Conservation (phyloP, 176 grass and related monocot species). For the Lolium rigidum region DNA sequence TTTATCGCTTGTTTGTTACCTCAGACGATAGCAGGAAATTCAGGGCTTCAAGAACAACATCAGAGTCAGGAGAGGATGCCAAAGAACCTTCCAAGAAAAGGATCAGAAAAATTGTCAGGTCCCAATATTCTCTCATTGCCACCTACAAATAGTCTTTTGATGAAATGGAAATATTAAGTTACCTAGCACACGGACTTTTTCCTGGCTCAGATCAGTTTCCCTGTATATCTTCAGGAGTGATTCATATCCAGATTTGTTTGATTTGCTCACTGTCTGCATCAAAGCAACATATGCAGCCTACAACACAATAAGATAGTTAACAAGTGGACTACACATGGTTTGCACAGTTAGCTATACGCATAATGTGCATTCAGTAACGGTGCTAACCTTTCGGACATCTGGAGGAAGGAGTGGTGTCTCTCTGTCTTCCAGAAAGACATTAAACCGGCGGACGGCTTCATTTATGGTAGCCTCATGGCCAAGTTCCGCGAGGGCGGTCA, state of each 20-base stretch:
- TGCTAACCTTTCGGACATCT: slow-evolving; percentile 80
- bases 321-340: slow-evolving; percentile 7
- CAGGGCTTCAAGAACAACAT: slow-evolving; percentile 76
- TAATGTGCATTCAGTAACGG: slow-evolving; percentile 8
- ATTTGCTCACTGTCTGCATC: slow-evolving; percentile 78
- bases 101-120: slow-evolving; percentile 12
- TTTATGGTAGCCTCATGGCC: slow-evolving; percentile 71
- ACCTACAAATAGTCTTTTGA: background rate
- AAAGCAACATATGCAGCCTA: slow-evolving; percentile 88
- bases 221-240: slow-evolving; percentile 83
- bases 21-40: slow-evolving; percentile 72
- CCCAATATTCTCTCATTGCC: background rate
- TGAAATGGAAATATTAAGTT: slow-evolving; percentile 13
- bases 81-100: slow-evolving; percentile 64
- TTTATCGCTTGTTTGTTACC: slow-evolving; percentile 50
- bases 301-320: slow-evolving; percentile 43
- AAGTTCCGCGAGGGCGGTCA: slow-evolving; percentile 69
- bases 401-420: slow-evolving; percentile 74
- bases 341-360: slow-evolving; percentile 32
- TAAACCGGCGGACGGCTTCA: slow-evolving; percentile 71
- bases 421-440: slow-evolving; percentile 77
- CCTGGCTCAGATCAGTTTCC: slow-evolving; percentile 96
- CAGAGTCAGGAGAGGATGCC: slow-evolving; percentile 71
- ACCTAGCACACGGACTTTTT: slow-evolving; percentile 93
- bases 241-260: slow-evolving; percentile 79